Conservation (phyloP, 441 rosid species). For the Caryocar brasiliense region DNA sequence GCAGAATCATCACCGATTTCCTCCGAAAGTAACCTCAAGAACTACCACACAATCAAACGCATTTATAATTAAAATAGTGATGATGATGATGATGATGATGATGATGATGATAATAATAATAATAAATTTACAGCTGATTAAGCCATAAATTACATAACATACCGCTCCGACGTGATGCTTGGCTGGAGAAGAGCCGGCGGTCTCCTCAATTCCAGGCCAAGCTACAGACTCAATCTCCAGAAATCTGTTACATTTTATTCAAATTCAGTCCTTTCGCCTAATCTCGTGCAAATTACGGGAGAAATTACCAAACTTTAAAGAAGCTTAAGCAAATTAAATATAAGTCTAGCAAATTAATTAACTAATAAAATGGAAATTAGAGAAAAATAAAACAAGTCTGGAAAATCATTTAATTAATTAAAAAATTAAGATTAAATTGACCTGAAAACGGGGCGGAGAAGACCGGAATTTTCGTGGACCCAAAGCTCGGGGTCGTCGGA, state of each 20-base stretch:
- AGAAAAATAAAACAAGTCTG: too few relatives aligned
- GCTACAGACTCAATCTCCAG: slow-evolving; percentile 53
- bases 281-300: too few relatives aligned
- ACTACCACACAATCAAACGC: slow-evolving; percentile 30
- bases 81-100: too few relatives aligned
- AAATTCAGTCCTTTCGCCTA: too few relatives aligned
- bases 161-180: slow-evolving; percentile 82
- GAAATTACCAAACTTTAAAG: too few relatives aligned
- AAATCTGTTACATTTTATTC: slow-evolving; percentile 45
- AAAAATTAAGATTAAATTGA: slow-evolving; percentile 1
- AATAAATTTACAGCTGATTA: too few relatives aligned
- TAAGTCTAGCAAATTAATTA: too few relatives aligned
- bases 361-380: too few relatives aligned
- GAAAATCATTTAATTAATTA: not conserved
- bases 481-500: slow-evolving; percentile 63
- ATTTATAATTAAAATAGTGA: not conserved
- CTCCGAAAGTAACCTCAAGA: slow-evolving; percentile 66
- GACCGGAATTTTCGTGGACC: slow-evolving; percentile 59
- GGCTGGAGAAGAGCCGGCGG: slow-evolving; percentile 65
- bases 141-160: slow-evolving; percentile 11
- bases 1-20: slow-evolving; percentile 32
- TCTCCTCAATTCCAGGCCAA: slow-evolving; percentile 78
- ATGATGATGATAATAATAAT: too few relatives aligned
- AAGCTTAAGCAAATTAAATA: too few relatives aligned
- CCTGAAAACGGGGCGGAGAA: slow-evolving; percentile 82